A percentile compares a stretch with the other conserved stretches of the same genome.
Conservation (phyloP, 1,139 yeast genomes). For the Pneumocystis wakefieldiae region DNA sequence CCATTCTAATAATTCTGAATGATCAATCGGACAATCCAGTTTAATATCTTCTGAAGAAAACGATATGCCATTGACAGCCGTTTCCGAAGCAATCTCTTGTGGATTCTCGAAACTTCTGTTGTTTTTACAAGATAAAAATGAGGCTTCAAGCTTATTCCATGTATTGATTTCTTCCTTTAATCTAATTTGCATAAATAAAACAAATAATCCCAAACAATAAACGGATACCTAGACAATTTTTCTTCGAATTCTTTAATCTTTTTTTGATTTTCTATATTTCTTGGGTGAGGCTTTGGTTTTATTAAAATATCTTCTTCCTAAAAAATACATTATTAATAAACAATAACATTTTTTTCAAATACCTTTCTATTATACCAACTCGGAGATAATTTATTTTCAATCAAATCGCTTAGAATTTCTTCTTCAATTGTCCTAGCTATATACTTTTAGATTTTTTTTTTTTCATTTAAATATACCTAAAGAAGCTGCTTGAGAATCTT, state of each 20-base stretch:
- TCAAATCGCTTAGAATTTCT: slow-evolving; percentile 44
- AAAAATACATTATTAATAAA: background rate
- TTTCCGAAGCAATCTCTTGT: slow-evolving; percentile 7
- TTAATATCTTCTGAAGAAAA: slow-evolving; percentile 7
- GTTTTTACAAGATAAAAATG: background rate
- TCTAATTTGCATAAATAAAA: background rate
- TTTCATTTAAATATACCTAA: slow-evolving; percentile 17
- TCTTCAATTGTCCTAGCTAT: slow-evolving; percentile 49
- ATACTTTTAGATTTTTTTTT: slow-evolving; percentile 32
- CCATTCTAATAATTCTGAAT: slow-evolving; percentile 3
- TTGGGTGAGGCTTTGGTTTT: slow-evolving; percentile 36
- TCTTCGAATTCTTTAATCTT: slow-evolving; percentile 24
- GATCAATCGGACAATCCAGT: background rate
- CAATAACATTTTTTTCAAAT: slow-evolving; percentile 18
- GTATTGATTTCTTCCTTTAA: background rate
- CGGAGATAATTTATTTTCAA: slow-evolving; percentile 43
- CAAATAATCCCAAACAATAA: background rate
- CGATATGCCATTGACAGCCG: slow-evolving; percentile 13
- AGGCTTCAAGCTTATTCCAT: slow-evolving; percentile 9
- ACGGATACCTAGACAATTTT: slow-evolving; percentile 5
- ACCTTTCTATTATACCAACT: slow-evolving; percentile 48
- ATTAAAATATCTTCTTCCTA: slow-evolving; percentile 37
- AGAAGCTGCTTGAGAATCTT: slow-evolving; percentile 3
- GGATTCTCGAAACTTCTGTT: background rate
- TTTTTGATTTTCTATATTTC: slow-evolving; percentile 34